These are phyloP conservation scores for Tilletia setariae DNA, from an alignment of 1,284 basidiomycete species.

Conservation along the genomic window DNA sequence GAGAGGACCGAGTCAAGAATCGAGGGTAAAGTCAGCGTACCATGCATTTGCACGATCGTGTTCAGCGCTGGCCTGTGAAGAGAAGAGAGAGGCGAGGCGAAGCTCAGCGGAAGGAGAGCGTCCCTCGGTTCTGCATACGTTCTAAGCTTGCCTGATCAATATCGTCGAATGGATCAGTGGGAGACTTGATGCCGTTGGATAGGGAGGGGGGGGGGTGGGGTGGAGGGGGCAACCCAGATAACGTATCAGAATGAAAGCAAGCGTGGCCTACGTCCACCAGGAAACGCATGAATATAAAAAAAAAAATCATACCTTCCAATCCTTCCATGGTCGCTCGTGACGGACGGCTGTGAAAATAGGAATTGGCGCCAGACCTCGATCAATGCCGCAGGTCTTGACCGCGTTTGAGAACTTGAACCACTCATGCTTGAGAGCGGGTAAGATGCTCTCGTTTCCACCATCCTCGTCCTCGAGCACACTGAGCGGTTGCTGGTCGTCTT, in stretches of 20 bases:
- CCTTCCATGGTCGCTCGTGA: conserved; percentile 29
- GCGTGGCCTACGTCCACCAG: too few relatives aligned
- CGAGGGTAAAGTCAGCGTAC: neutral
- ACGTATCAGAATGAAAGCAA: too few relatives aligned
- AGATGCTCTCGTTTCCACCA: conserved; percentile 26
- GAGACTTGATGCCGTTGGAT: too few relatives aligned
- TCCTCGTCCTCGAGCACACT: conserved; percentile 20
- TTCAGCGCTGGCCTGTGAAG: neutral
- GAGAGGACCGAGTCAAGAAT: too few relatives aligned
- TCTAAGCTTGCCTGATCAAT: conserved; percentile 28
- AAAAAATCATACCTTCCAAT: conserved; percentile 23
- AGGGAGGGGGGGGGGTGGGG: neutral
- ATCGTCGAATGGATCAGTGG: conserved; percentile 23
- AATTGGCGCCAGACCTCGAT: conserved; percentile 27
- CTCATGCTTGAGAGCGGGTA: conserved; percentile 33
- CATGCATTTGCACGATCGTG: conserved; percentile 12
- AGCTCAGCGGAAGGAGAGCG: neutral
- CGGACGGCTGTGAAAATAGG: conserved; percentile 49
- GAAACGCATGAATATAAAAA: too few relatives aligned
- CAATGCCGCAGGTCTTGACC: conserved; percentile 27
- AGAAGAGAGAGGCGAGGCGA: neutral
- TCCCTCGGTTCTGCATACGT: neutral
- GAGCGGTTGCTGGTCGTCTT: conserved; percentile 17
- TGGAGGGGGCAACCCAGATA: too few relatives aligned
- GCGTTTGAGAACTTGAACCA: conserved; percentile 45